Conservation (phyloP, 768 basidiomycete species). For the Xerocomellus chrysenteron region DNA sequence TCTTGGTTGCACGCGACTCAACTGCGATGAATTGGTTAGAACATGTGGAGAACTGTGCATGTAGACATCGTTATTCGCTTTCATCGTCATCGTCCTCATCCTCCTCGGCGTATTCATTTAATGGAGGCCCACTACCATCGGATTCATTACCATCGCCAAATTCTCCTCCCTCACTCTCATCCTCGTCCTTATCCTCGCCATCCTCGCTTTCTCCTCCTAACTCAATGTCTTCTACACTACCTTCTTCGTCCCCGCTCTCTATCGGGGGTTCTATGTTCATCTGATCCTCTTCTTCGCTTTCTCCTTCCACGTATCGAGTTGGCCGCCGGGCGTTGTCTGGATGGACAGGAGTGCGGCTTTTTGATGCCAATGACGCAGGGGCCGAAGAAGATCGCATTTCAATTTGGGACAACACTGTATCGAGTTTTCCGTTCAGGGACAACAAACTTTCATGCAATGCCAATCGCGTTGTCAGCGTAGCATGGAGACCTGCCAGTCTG, state of each 20-base stretch:
- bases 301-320: conserved; percentile 72
- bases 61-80: conserved; percentile 39
- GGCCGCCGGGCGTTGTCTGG: conserved; percentile 40
- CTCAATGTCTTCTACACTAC: conserved; percentile 78
- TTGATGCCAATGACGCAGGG: conserved; percentile 52
- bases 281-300: conserved; percentile 66
- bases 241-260: conserved; percentile 65
- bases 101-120: conserved; percentile 60
- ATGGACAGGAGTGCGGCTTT: conserved; percentile 37
- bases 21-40: background rate
- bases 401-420: conserved; percentile 92
- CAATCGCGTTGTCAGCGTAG: conserved; percentile 75
- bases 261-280: conserved; percentile 59
- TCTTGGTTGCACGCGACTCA: background rate
- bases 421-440: conserved; percentile 84
- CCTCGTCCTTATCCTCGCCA: conserved; percentile 45
- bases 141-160: conserved; percentile 41
- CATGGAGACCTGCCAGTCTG: conserved; percentile 80
- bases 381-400: conserved; percentile 79
- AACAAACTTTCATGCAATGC: conserved; percentile 82
- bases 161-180: conserved; percentile 45
- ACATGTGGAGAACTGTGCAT: background rate
- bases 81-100: conserved; percentile 55
- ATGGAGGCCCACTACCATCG: conserved; percentile 38
- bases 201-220: conserved; percentile 64